Base-by-base conservation (phyloP, 176 grass and related monocot genomes). In the Oryza coarctata region DNA sequence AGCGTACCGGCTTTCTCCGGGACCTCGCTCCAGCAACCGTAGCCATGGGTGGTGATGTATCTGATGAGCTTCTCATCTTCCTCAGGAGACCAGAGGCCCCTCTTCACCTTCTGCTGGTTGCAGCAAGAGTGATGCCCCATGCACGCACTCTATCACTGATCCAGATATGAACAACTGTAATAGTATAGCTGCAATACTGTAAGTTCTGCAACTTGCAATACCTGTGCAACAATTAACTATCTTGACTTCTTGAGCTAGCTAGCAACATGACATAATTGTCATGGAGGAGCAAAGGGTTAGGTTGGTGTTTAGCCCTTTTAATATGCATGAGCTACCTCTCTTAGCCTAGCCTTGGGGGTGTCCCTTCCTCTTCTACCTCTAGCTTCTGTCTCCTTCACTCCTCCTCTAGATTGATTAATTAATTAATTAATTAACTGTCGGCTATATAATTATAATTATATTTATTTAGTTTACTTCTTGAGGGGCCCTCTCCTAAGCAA, bases 81-180 rank as follows among this genome's bases (percentile, higher is more conserved):
- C 91, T 96, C 97, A 30, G 97, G 97, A 45, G 97, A 99, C 97
- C 97, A 99, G 31, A 99, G 80, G 2, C 97, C 97, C 80, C 97
- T 94, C 80, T 99, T 99, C 47, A 99, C 97, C 87, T 99, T 99
- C 79, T 99, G 97, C 85, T 99, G 97, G 80, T 96, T 99, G 86
- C 97, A 99, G 91, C 97, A 99, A 26, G 97, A 92, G 65, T 99
- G 97, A 68, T 99, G 97, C 84, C 97, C 97, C 97, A 99, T 33
- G 65, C 82, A 70, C 28, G 23, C 69, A 64, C 80, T 74, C 38
- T 69, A 23, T 14, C 76, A 32, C 82, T 55, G 50, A n/a, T 63
- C 81, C 14, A 68, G 33, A 43, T 74, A 34, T 23, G 32, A 35
- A 63, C n/a, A 76, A 70, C 55, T 55, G 40, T 60, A 79, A 39